Evolutionary conservation across 208 protist species (phyloP), one percentile per base, ranked within the genome.

Genomic region (Leishmania gerbilli): DNA sequence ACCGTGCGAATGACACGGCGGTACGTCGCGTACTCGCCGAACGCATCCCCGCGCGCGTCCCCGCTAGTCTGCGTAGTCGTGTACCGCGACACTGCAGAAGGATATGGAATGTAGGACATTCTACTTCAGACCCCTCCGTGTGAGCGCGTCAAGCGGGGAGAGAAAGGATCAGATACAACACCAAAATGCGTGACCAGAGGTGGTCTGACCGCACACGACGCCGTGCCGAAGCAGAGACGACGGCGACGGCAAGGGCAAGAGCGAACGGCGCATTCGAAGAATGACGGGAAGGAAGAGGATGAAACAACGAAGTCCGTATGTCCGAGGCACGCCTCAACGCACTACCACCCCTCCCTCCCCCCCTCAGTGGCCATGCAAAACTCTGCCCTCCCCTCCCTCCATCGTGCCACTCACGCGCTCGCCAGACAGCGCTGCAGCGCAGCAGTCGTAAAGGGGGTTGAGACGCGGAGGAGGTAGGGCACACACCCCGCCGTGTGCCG

Each of bases 1-100:
- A 84, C 67, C 49, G 88, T 89, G 45, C 91, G 89, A 76, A 93
- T 83, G 9, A 87, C 62, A 34, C 78, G 78, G 6, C 86, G 79
- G 42, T 86, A 86, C 53, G 85, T 72, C 15, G 79, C 65, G 71
- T 87, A 87, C 79, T 80, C 84, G 37, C 49, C 62, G 60, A 86
- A 86, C 27, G 82, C 74, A n/a, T 86, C 74, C 17, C 11, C 56
- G 6, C 49, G 49, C 51, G 77, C 7, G 51, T n/a, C 27, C 15
- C 55, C 49, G 31, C 49, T n/a, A 34, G 19, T 21, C 34, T 45
- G 31, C 40, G 53, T 31, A n/a, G 56, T 34, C 24, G 53, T 37
- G 27, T 11, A 37, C 55, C 24, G 40, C 53, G 74, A 19, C 24
- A 21, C 72, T 2, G 74, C 42, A 0, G 76, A 84, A 9, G 75